phyloP scores from a whole-genome alignment of 345 rosid genomes.

The Pelargonium nanum region DNA sequence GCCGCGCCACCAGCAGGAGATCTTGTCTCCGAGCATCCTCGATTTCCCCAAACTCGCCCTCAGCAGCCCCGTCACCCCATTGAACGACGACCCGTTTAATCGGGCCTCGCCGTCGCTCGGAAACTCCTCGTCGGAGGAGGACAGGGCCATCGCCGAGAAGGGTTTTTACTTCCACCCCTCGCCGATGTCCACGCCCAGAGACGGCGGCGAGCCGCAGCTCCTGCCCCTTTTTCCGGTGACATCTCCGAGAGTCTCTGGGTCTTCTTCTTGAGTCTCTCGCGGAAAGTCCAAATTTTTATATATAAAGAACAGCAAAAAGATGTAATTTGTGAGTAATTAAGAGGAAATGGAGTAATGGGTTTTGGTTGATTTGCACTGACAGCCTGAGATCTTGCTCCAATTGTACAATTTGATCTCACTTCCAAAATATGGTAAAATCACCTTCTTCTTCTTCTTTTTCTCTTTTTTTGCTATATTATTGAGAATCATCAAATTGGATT shows the following conservation, averaged over 20 bases:
- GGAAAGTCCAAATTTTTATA: no score
- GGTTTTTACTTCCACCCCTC: constrained; percentile 36
- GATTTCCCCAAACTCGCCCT: constrained; percentile 5
- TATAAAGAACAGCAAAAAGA: no score
- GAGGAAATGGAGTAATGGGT: not conserved
- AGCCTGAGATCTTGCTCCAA: not conserved
- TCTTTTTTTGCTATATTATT: no score
- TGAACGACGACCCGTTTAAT: not conserved
- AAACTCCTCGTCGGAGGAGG: constrained; percentile 6
- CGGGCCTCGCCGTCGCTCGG: constrained; percentile 2
- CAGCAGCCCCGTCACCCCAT: constrained; percentile 10
- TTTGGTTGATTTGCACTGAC: not conserved
- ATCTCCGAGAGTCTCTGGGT: constrained; percentile 17
- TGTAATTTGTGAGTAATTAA: not conserved
- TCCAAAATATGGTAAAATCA: not conserved
- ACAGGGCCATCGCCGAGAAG: constrained; percentile 21
- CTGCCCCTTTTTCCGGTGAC: constrained; percentile 31
- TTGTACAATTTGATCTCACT: not conserved
- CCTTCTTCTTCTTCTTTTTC: no score
- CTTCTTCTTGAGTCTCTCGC: not conserved
- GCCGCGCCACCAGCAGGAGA: not conserved
- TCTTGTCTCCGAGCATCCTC: constrained; percentile 4
- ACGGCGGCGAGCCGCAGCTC: constrained; percentile 21
- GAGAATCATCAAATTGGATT: no score
- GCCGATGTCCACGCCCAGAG: constrained; percentile 24